phyloP scores from a whole-genome alignment of 495 filamentous ascomycete genomes.

The Usnea hakonensis region DNA sequence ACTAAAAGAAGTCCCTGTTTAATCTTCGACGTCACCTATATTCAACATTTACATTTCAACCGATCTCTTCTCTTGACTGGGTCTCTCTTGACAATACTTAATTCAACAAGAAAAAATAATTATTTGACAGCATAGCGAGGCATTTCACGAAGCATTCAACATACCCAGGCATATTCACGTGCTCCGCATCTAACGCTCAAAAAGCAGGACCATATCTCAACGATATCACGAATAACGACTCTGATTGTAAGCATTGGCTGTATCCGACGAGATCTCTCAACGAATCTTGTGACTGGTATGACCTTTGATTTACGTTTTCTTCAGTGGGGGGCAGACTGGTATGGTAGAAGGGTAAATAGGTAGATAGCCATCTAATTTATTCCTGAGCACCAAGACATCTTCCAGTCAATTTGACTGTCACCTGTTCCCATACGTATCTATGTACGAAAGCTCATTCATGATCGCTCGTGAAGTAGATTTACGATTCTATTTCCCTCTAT shows the following conservation, averaged over 20 bases:
- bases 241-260: neutral
- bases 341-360: neutral
- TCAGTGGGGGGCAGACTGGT: neutral
- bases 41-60: constrained; percentile 3
- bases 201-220: constrained; percentile 18
- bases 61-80: neutral
- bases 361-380: neutral
- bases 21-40: neutral
- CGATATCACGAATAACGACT: constrained; percentile 13
- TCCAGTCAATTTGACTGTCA: neutral
- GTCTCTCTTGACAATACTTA: neutral
- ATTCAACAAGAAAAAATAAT: neutral
- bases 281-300: constrained; percentile 8
- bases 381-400: neutral
- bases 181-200: neutral
- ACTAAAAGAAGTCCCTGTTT: neutral
- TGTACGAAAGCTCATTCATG: neutral
- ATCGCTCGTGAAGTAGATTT: neutral
- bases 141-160: constrained; percentile 16
- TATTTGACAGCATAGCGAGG: constrained; percentile 14
- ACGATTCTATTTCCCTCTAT: too few relatives aligned
- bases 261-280: constrained; percentile 13
- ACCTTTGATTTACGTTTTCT: neutral
- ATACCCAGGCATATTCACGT: constrained; percentile 14
- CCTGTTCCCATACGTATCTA: neutral